Evolutionary conservation across 1,284 basidiomycete genomes (phyloP).

Genomic region (Chalciporus sp.): DNA sequence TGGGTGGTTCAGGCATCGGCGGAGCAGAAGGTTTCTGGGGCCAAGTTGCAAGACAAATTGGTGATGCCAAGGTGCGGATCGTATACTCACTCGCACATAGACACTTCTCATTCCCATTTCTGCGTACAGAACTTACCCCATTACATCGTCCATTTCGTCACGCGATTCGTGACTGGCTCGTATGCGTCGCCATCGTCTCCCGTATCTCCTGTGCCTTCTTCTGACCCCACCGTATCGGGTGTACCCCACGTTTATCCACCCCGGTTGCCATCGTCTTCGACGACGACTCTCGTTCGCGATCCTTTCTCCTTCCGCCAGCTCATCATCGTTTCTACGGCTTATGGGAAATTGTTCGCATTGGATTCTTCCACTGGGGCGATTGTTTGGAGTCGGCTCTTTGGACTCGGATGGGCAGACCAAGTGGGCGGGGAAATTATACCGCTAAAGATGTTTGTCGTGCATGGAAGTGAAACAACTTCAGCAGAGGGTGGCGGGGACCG

Average conservation of each 20-base stretch:
- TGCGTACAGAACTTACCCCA: conserved; percentile 64
- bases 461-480: conserved; percentile 7
- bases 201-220: conserved; percentile 34
- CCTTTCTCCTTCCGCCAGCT: conserved; percentile 89
- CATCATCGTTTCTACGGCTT: conserved; percentile 70
- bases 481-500: conserved; percentile 4
- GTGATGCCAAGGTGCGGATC: conserved; percentile 58
- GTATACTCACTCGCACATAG: neutral
- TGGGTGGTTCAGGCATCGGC: conserved; percentile 3
- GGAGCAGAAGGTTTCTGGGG: conserved; percentile 52
- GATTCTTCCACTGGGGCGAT: conserved; percentile 78
- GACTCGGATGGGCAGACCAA: conserved; percentile 62
- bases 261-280: conserved; percentile 33
- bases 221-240: conserved; percentile 25
- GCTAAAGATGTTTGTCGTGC: conserved; percentile 46
- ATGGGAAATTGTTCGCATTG: conserved; percentile 82
- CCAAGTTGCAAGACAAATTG: conserved; percentile 62
- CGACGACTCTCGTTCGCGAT: conserved; percentile 59
- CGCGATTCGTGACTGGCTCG: conserved; percentile 75
- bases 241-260: conserved; percentile 34
- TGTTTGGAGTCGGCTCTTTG: conserved; percentile 75
- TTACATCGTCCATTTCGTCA: conserved; percentile 68
- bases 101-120: neutral
- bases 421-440: conserved; percentile 58
- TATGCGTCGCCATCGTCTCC: conserved; percentile 45